Base-by-base conservation (phyloP, 1,284 basidiomycete species). In the Golubevia pallescens region DNA sequence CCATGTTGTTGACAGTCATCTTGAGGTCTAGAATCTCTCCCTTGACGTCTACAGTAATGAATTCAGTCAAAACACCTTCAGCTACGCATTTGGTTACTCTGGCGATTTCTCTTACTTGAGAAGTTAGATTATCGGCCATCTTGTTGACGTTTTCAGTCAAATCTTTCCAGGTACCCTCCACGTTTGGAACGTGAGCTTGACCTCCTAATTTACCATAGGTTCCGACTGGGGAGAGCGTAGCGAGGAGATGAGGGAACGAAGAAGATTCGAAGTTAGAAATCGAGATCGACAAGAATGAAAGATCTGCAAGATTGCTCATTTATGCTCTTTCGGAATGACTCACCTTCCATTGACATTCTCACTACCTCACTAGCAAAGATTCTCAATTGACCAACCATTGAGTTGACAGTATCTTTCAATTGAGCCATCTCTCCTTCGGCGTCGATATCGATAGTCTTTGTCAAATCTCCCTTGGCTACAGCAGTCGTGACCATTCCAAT, bases 341-440 rank as follows among this genome's bases (percentile, higher is more conserved):
- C 23, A 66, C 64, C 64, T 38, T 67, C 66, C 70, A 86, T 77
- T 23, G 84, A 85, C 79, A 86, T 85, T 60, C 84, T 71, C 58
- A 84, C 81, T 61, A 86, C 93, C 82, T 94, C 93, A 64, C 90
- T 91, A 1, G 93, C 92, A 57, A 95, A 89, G 1, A 91, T 92
- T n/a, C 90, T 92, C 52, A 95, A 86, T 78, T 93, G 92, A 20
- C 89, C 90, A 71, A 95, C 94, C 94, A 96, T 96, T 65, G 90
- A 91, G 86, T 96, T 96, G 78, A 95, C 93, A 0, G 92, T 93
- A 66, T 91, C 88, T 86, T 93, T 93, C 84, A 93, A 87, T 1
- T 91, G 90, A 2, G 91, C 90, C 90, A 94, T 93, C 86, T 98
- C 95, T 64, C 95, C 96, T 87, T 97, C 93, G 62, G 94, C 95